Evolutionary conservation across 345 rosid genomes (phyloP), one percentile per base, ranked within the genome.

Genomic region (Citrus mangshanensis): DNA sequence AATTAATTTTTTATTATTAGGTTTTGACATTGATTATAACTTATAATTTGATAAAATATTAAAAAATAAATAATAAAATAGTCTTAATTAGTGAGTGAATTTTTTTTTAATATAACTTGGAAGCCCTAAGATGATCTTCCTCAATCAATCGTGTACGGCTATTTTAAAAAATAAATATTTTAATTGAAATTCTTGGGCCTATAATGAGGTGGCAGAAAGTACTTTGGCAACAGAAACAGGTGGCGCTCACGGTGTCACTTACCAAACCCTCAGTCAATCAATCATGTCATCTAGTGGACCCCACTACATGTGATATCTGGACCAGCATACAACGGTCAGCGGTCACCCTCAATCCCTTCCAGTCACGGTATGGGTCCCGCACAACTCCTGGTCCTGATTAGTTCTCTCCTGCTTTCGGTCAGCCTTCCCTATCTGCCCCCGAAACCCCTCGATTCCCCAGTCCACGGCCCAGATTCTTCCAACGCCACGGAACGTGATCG

Each of bases 271-370:
- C 12, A 4, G 24, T 8, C n/a, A 21, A 8, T 19, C 25, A 69
- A 51, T 28, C 27, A 49, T 19, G 30, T 49, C 73, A 27, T 13
- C 37, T 10, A 7, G 1, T 42, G n/a, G 38, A 19, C 32, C 25
- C 51, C 51, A 46, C 51, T 13, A 46, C 51, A 46, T 13, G n/a
- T 21, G 24, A 56, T 6, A 13, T 14, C 38, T 63, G 19, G 42
- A n/a, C 40, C 40, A 70, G 9, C 0, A 19, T 2, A 2, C 34
- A 19, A 8, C 59, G 82, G 85, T 70, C 74, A 79, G 69, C 76
- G 65, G 68, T 82, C 79, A 58, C 73, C 63, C 60, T 75, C 63
- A 67, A 49, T 77, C 28, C 51, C 75, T 28, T 68, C 78, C 73
- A 64, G 22, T 70, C 38, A 69, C 21, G 7, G 8, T 6, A 4